Base-by-base conservation (phyloP, 2,329 filamentous ascomycete species). In the Chrysosporium queenslandicum region DNA sequence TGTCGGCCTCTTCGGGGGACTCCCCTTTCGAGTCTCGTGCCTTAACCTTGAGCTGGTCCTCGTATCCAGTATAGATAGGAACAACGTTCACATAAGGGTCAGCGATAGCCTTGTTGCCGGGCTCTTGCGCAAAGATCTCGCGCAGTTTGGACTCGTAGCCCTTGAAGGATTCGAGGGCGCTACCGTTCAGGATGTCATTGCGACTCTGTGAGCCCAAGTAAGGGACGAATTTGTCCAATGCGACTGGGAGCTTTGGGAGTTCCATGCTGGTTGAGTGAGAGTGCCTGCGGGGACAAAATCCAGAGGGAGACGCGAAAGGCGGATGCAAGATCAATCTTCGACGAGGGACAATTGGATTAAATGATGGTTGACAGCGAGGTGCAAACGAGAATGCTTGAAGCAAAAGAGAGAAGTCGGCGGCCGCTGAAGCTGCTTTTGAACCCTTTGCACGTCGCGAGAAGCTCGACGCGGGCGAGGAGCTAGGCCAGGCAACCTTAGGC, bases 71-170 rank as follows among this genome's bases (percentile, higher is more conserved):
- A 36, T 64, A 67, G n/a, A 67, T 37, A 16, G 64, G 58, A 18
- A 67, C 56, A 34, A 58, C 46, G 55, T 62, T 61, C 50, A 67
- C 48, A 49, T 64, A 56, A 30, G 57, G 55, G 37, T 59, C 55
- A 9, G 52, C 42, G 36, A 61, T 52, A 37, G 57, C 54, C 25
- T 55, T 46, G 52, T 64, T 53, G 41, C 55, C 32, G 4, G 59
- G 64, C 8, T 65, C 55, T 45, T 65, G 64, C 7, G 64, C 64
- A 49, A 61, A 67, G 23, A 63, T 54, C 50, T 67, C 58, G 36
- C 64, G 60, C n/a, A 67, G 55, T 50, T 58, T 63, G 23, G 53
- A 56, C 43, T 67, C 64, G 46, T 62, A 66, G 4, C 32, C 52
- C 32, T 63, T 61, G 58, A 59, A 66, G 0, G 64, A 61, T n/a